Evolutionary conservation across 108 stramenopile species (phyloP).

Genomic region (Cylindrotheca closterium): DNA sequence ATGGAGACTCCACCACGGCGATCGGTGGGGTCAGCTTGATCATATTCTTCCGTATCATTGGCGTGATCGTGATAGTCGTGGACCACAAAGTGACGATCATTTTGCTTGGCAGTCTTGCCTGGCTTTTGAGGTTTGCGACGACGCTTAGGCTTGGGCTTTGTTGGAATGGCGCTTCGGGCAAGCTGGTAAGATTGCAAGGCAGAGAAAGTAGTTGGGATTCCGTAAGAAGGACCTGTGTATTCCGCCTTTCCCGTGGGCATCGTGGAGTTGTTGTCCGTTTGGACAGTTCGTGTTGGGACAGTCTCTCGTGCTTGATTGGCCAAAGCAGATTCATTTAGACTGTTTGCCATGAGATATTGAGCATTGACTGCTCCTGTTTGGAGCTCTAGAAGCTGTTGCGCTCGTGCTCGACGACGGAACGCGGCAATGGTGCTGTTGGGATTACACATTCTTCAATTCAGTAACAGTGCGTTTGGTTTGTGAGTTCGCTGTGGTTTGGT

Average conservation of each 20-base stretch:
- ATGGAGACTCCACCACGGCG: slow-evolving; percentile 58
- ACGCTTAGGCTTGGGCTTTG: slow-evolving; percentile 37
- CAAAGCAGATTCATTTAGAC: neutral
- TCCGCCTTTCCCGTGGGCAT: neutral
- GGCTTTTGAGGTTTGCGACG: slow-evolving; percentile 66
- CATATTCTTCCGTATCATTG: slow-evolving; percentile 38
- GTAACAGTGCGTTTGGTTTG: too few relatives aligned
- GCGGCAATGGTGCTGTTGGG: slow-evolving; percentile 16
- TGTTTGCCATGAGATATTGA: neutral
- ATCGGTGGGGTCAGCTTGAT: slow-evolving; percentile 1
- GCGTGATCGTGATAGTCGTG: slow-evolving; percentile 77
- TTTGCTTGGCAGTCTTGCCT: slow-evolving; percentile 69
- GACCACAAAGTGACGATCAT: slow-evolving; percentile 69
- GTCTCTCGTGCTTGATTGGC: neutral
- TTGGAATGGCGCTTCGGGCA: neutral
- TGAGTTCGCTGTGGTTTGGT: too few relatives aligned
- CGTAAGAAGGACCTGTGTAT: neutral
- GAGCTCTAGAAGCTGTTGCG: neutral
- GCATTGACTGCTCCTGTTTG: neutral
- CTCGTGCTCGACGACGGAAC: slow-evolving; percentile 4
- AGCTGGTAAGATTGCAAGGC: neutral
- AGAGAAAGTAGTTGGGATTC: neutral
- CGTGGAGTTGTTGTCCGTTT: neutral
- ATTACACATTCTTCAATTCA: slow-evolving; percentile 13
- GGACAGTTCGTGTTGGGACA: neutral